A percentile compares a stretch with the other conserved stretches of the same genome.
phyloP scores from a whole-genome alignment of 2,329 filamentous ascomycete genomes.

The Paecilomyces dactylethromorphus region DNA sequence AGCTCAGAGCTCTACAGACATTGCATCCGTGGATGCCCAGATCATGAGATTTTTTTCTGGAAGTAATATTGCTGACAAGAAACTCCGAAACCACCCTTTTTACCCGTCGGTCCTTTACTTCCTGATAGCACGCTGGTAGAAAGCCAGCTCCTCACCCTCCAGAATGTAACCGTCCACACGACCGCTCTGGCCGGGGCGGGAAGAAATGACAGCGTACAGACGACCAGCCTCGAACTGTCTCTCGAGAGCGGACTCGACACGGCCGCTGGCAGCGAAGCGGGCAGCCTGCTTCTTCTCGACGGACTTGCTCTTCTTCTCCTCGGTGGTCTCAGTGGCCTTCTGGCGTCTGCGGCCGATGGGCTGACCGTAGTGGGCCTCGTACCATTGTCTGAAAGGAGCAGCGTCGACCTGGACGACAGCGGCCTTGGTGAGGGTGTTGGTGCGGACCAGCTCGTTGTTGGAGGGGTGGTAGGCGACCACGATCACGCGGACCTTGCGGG shows the following conservation, averaged over 20 bases:
- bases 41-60: conserved; percentile 26
- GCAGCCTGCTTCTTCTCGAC: conserved; percentile 95
- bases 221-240: conserved; percentile 99
- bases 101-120: conserved; percentile 61
- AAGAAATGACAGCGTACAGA: conserved; percentile 87
- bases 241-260: conserved; percentile 89
- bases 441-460: conserved; percentile 99
- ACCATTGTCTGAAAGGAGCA: conserved; percentile 99
- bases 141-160: conserved; percentile 98
- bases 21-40: conserved; percentile 26
- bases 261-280: conserved; percentile 74
- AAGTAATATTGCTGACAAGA: conserved; percentile 23
- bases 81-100: conserved; percentile 31
- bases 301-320: conserved; percentile 89
- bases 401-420: conserved; percentile 99
- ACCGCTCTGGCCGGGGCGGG: conserved; percentile 92
- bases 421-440: conserved; percentile 99
- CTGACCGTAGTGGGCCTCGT: conserved; percentile 98
- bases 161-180: conserved; percentile 96
- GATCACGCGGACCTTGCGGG: conserved; percentile 99
- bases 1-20: conserved; percentile 35
- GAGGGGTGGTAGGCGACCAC: conserved; percentile 97
- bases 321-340: conserved; percentile 52
- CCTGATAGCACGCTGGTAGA: conserved; percentile 99
- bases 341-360: conserved; percentile 81